Conservation (phyloP, 2,329 filamentous ascomycete species). For the Pyricularia sp. region DNA sequence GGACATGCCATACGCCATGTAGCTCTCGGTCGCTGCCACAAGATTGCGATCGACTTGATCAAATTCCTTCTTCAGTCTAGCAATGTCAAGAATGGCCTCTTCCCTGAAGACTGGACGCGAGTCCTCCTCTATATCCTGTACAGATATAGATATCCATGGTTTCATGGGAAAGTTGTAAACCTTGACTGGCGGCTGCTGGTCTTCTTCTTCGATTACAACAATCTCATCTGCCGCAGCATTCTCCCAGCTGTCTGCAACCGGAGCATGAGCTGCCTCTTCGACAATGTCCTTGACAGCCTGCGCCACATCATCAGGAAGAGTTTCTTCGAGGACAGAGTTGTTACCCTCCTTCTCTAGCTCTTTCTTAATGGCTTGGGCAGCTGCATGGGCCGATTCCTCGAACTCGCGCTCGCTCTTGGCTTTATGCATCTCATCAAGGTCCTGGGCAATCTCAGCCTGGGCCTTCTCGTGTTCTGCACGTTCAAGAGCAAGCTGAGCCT, state of each 20-base stretch:
- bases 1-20: constrained; percentile 88
- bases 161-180: constrained; percentile 96
- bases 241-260: constrained; percentile 81
- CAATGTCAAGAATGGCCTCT: constrained; percentile 80
- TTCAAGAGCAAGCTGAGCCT: constrained; percentile 53
- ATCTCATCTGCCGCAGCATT: constrained; percentile 63
- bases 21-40: constrained; percentile 76
- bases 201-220: constrained; percentile 47
- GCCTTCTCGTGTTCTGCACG: constrained; percentile 37
- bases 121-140: constrained; percentile 43
- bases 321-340: constrained; percentile 37
- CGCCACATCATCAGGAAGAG: constrained; percentile 36
- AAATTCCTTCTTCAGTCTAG: constrained; percentile 91
- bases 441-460: constrained; percentile 33
- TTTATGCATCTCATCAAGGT: constrained; percentile 34
- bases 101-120: constrained; percentile 55
- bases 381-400: constrained; percentile 32
- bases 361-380: constrained; percentile 36
- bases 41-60: constrained; percentile 93
- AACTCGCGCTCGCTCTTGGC: constrained; percentile 41
- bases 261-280: constrained; percentile 44
- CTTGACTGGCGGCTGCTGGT: constrained; percentile 51
- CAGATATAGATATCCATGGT: constrained; percentile 82
- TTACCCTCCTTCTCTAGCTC: constrained; percentile 42
- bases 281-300: constrained; percentile 35